Conservation (phyloP, 805 yeast genomes). For the Scheffersomyces lignosus region DNA sequence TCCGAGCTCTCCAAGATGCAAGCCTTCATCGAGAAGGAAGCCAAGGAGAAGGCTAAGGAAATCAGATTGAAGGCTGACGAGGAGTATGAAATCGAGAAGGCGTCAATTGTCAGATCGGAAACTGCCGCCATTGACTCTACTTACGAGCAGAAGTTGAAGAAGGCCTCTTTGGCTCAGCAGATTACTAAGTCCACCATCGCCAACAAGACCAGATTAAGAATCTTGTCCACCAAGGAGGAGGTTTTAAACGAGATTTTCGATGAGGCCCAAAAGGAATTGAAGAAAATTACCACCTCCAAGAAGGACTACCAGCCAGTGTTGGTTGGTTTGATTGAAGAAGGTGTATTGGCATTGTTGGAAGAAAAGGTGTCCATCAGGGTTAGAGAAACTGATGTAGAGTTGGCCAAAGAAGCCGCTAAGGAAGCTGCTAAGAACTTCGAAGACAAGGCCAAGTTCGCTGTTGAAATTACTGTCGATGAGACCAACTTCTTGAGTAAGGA, state of each 20-base stretch:
- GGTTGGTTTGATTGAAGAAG: constrained; percentile 78
- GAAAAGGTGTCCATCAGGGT: constrained; percentile 61
- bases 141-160: constrained; percentile 82
- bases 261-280: constrained; percentile 63
- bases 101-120: constrained; percentile 90
- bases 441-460: constrained; percentile 57
- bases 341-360: constrained; percentile 71
- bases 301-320: constrained; percentile 66
- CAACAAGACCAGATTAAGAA: constrained; percentile 91
- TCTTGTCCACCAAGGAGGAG: constrained; percentile 78
- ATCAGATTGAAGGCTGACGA: constrained; percentile 95
- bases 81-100: constrained; percentile 97
- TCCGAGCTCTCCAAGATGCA: constrained; percentile 97
- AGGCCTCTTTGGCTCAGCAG: constrained; percentile 90
- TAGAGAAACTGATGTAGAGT: constrained; percentile 60
- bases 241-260: constrained; percentile 74
- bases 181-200: constrained; percentile 93
- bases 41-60: constrained; percentile 97
- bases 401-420: constrained; percentile 60
- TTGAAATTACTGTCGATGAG: constrained; percentile 58
- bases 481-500: constrained; percentile 57
- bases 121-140: constrained; percentile 81
- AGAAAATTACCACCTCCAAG: constrained; percentile 54
- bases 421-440: constrained; percentile 66
- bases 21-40: constrained; percentile 98